phyloP scores from a whole-genome alignment of 2,329 filamentous ascomycete genomes.

The Orbilia blumenaviensis region DNA sequence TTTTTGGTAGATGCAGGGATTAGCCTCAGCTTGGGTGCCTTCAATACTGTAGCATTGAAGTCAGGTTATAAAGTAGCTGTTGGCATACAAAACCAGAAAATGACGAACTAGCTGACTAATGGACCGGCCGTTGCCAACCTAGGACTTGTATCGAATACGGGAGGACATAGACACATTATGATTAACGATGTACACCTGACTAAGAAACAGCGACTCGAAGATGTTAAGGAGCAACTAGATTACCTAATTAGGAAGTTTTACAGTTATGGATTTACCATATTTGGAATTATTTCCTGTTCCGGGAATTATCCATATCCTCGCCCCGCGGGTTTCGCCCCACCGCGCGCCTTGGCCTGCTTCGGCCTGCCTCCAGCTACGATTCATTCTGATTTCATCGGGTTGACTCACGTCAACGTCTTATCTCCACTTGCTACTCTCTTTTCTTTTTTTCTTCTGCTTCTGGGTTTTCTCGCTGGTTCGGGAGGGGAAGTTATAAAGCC shows the following conservation, averaged over 20 bases:
- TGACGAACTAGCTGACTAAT: no score
- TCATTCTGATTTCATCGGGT: slow-evolving; percentile 20
- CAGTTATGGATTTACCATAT: neutral
- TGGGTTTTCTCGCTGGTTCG: neutral
- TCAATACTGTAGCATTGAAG: no score
- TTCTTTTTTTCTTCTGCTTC: neutral
- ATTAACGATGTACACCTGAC: neutral
- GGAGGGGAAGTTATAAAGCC: neutral
- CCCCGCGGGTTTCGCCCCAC: neutral
- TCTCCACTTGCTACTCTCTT: neutral
- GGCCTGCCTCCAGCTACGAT: no score
- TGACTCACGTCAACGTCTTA: neutral
- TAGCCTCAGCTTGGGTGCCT: no score
- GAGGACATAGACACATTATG: no score
- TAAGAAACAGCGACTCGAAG: no score
- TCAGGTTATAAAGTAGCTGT: no score
- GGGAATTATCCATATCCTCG: neutral
- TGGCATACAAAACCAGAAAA: no score
- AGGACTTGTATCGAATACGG: no score
- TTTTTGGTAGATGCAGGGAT: no score
- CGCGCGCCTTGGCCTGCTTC: neutral
- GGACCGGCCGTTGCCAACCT: no score
- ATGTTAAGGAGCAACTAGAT: no score
- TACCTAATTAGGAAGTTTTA: neutral
- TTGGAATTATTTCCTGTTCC: neutral